phyloP scores from a whole-genome alignment of 75 land plant species.

The Selaginella moellendorffii region DNA sequence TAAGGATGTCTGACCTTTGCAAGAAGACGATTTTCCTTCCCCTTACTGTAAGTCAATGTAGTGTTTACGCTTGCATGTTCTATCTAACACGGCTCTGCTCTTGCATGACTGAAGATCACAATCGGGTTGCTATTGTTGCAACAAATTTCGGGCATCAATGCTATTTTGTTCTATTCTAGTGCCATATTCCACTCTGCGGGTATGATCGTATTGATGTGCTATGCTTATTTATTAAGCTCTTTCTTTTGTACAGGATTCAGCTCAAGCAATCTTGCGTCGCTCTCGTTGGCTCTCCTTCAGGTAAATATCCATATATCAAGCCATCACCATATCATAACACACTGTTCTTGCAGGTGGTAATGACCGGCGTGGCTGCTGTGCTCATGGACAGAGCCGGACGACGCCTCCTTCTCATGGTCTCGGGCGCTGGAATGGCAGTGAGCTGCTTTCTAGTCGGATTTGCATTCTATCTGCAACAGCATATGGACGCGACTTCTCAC shows the following conservation, averaged over 20 bases:
- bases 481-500: slow-evolving; percentile 5
- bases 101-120: slow-evolving; percentile 42
- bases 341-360: slow-evolving; percentile 34
- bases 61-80: not conserved
- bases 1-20: slow-evolving; percentile 32
- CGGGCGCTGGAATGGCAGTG: slow-evolving; percentile 48
- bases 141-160: slow-evolving; percentile 83
- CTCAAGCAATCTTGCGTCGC: not conserved
- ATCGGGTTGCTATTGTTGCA: slow-evolving; percentile 73
- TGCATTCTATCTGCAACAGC: slow-evolving; percentile 53
- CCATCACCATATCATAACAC: not conserved
- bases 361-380: slow-evolving; percentile 50
- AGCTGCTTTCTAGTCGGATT: slow-evolving; percentile 55
- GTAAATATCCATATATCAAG: not conserved
- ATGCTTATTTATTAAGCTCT: not conserved
- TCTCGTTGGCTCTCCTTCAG: not conserved
- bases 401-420: slow-evolving; percentile 61
- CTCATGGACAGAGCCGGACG: slow-evolving; percentile 68
- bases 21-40: slow-evolving; percentile 26
- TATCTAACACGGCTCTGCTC: not conserved
- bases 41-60: slow-evolving; percentile 30
- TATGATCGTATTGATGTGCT: slow-evolving; percentile 15
- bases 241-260: not conserved
- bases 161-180: slow-evolving; percentile 65
- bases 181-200: slow-evolving; percentile 80